Evolutionary conservation across 148 eudicot genomes (phyloP), one percentile per base, ranked within the genome.

Genomic region (Nyssa sinensis): DNA sequence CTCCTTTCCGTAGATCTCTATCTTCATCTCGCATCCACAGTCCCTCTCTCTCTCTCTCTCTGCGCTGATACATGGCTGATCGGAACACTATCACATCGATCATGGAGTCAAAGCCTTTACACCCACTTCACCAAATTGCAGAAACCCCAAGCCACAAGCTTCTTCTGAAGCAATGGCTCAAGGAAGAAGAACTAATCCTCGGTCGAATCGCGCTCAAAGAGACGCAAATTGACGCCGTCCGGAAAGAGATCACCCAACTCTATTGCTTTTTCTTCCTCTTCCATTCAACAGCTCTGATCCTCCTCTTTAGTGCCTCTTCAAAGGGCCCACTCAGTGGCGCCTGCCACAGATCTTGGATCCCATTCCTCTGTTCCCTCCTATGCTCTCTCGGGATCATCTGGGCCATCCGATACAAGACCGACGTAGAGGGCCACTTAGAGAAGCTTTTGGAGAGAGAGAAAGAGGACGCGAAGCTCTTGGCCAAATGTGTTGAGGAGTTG

Each of bases 81-180:
- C 67, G 66, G 64, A 61, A 53, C 53, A 66, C 9, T 66, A 74
- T 19, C 79, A 76, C 73, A 70, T 49, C 73, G 28, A 70, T 74
- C 65, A 92, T 90, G 92, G 85, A 82, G 2, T 3, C 87, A 5
- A 85, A 84, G 65, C 70, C 82, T 29, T 44, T 70, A 8, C 91
- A 92, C 86, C 93, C 93, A 5, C 97, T 93, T 64, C 91, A 90
- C 79, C 89, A 93, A 81, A 93, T 93, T 59, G 93, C 95, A 1
- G 64, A 67, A 67, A 87, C 86, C 30, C 97, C 97, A 57, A 88
- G 93, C 62, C 97, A 92, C 90, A 92, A 90, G 69, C 97, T 92
- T 77, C 91, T 92, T 53, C 81, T 93, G 5, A 93, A 90, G 55
- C 97, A 93, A 75, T 93, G 97, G 97, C 88, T 88, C 2, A 93